Conservation (phyloP, 2,329 filamentous ascomycete genomes). For the Hypoxylon sp. region DNA sequence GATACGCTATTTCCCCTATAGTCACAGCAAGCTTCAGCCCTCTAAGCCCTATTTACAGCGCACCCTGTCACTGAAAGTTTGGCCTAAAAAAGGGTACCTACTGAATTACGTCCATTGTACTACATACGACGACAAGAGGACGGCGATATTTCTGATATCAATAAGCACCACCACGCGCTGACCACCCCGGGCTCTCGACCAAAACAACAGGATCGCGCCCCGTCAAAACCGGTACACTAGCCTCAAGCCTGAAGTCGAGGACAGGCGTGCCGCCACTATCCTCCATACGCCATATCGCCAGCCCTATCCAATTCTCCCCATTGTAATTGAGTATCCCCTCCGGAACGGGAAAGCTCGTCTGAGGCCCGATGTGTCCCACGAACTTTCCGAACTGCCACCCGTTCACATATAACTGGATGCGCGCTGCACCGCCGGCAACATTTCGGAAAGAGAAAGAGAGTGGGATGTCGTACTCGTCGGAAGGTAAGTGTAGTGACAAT, state of each 20-base stretch:
- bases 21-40: too few species aligned
- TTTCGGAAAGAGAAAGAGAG: slow-evolving; percentile 71
- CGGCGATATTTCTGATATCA: slow-evolving; percentile 13
- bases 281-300: slow-evolving; percentile 78
- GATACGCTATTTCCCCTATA: too few species aligned
- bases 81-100: too few species aligned
- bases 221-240: slow-evolving; percentile 59
- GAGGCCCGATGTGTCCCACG: slow-evolving; percentile 79
- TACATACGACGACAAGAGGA: background rate
- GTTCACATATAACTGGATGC: slow-evolving; percentile 80
- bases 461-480: slow-evolving; percentile 70
- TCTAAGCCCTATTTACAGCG: too few species aligned
- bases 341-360: slow-evolving; percentile 79
- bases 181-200: slow-evolving; percentile 39
- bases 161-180: slow-evolving; percentile 37
- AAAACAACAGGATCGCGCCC: slow-evolving; percentile 41
- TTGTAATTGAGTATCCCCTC: slow-evolving; percentile 81
- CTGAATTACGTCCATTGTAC: too few species aligned
- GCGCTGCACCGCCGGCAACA: slow-evolving; percentile 52
- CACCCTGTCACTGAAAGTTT: background rate
- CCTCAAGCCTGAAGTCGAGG: slow-evolving; percentile 48
- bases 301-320: slow-evolving; percentile 77
- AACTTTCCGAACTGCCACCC: slow-evolving; percentile 78
- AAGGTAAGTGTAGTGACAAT: slow-evolving; percentile 69
- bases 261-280: slow-evolving; percentile 66